These are phyloP conservation scores for Cryphonectria naterciae DNA, from an alignment of 2,329 filamentous ascomycete species.

Conservation along the genomic window DNA sequence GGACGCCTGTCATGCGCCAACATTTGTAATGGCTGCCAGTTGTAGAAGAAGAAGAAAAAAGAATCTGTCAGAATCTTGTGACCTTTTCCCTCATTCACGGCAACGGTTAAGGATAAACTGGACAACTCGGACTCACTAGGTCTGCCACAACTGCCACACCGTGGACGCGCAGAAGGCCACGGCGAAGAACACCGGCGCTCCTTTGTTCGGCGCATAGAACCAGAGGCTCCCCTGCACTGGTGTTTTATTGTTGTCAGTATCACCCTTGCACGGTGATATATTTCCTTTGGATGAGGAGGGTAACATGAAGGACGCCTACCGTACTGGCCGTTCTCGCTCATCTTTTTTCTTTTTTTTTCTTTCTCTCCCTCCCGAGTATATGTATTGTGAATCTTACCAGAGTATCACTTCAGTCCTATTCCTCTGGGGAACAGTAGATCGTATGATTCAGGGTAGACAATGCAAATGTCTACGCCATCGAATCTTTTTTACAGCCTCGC, in stretches of 20 bases:
- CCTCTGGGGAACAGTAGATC: not conserved
- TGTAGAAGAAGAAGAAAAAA: not conserved
- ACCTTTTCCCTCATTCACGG: not conserved
- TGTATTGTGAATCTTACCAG: not conserved
- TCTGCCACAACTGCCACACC: slow-evolving; percentile 47
- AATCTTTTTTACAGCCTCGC: not conserved
- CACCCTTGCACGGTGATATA: not conserved
- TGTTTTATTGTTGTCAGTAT: not conserved
- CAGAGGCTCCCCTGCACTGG: slow-evolving; percentile 49
- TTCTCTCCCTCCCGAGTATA: not conserved
- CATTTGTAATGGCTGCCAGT: slow-evolving; percentile 47
- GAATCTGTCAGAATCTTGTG: not conserved
- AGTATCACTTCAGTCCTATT: not conserved
- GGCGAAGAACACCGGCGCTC: slow-evolving; percentile 52
- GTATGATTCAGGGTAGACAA: not conserved
- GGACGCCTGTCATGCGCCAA: slow-evolving; percentile 54
- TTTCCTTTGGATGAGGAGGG: not conserved
- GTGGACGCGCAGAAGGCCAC: slow-evolving; percentile 45
- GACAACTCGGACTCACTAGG: slow-evolving; percentile 47
- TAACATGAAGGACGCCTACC: not conserved
- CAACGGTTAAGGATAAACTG: not conserved
- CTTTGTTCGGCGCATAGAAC: slow-evolving; percentile 53
- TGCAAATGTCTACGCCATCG: not conserved
- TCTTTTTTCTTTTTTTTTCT: slow-evolving; percentile 12
- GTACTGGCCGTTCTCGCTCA: slow-evolving; percentile 21